A percentile compares a stretch with the other conserved stretches of the same genome.
phyloP scores from a whole-genome alignment of 306 rosid genomes.

The Begonia masoniana region DNA sequence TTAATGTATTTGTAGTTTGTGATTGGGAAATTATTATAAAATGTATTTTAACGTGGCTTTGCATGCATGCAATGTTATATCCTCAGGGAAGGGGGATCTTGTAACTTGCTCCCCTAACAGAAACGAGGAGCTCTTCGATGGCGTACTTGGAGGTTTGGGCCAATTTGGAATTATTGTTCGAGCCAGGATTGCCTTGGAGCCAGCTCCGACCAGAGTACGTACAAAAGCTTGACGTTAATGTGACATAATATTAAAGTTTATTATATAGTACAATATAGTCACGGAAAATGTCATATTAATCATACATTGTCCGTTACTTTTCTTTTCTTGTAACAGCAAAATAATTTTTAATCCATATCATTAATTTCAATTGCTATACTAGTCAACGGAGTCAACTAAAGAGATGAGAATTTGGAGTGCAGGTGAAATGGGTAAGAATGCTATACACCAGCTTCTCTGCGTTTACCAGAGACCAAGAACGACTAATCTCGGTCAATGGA shows the following conservation, averaged over 20 bases:
- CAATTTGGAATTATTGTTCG: slow-evolving; percentile 82
- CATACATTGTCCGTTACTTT: too few relatives aligned
- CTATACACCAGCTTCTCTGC: slow-evolving; percentile 44
- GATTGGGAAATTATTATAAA: too few relatives aligned
- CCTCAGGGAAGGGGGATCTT: slow-evolving; percentile 49
- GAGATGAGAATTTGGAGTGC: neutral
- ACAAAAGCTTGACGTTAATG: too few relatives aligned
- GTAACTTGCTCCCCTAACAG: slow-evolving; percentile 48
- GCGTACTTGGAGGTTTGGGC: slow-evolving; percentile 82
- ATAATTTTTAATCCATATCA: too few relatives aligned
- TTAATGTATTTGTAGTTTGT: too few relatives aligned
- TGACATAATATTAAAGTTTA: too few relatives aligned
- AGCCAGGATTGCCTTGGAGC: slow-evolving; percentile 62
- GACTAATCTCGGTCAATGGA: slow-evolving; percentile 26
- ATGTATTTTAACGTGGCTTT: too few relatives aligned
- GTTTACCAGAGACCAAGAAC: slow-evolving; percentile 61
- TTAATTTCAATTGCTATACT: too few relatives aligned
- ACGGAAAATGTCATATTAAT: too few relatives aligned
- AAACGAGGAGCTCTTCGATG: slow-evolving; percentile 43
- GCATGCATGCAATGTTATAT: neutral
- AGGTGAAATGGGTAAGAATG: slow-evolving; percentile 67
- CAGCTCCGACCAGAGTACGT: slow-evolving; percentile 51
- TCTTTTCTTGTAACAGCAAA: too few relatives aligned
- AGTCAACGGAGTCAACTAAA: too few relatives aligned
- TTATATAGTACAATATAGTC: too few relatives aligned